Conservation (phyloP, 768 basidiomycete genomes). For the Calocybe gangraenosa region DNA sequence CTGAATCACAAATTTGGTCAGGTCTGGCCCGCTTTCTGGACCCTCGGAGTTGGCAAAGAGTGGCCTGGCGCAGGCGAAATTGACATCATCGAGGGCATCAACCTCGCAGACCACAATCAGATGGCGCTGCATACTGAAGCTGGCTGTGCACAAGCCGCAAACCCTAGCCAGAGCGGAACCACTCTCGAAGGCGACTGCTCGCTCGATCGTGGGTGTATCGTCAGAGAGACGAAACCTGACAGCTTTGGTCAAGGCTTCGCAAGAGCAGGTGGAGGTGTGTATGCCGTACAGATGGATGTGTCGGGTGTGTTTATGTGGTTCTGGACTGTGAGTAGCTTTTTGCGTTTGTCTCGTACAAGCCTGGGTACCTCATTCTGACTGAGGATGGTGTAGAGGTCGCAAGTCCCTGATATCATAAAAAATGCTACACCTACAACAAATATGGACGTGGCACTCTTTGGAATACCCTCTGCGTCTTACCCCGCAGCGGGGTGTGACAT, state of each 20-base stretch:
- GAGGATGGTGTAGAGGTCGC: constrained; percentile 28
- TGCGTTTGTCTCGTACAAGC: too few species aligned
- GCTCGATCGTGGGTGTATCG: constrained; percentile 37
- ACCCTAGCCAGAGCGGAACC: constrained; percentile 26
- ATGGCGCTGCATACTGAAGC: constrained; percentile 48
- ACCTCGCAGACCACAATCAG: constrained; percentile 46
- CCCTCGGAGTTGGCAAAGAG: constrained; percentile 27
- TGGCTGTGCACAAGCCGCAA: constrained; percentile 26
- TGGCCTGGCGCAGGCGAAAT: constrained; percentile 45
- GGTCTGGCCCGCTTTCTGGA: constrained; percentile 49
- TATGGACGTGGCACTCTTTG: constrained; percentile 43
- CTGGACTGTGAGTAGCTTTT: constrained; percentile 19
- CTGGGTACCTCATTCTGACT: neutral
- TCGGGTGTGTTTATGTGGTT: constrained; percentile 30
- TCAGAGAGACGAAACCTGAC: constrained; percentile 35
- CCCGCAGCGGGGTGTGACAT: constrained; percentile 51
- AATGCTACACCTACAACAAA: constrained; percentile 29
- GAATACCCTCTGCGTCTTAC: constrained; percentile 64
- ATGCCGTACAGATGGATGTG: constrained; percentile 64
- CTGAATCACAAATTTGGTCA: constrained; percentile 6
- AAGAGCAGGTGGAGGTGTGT: constrained; percentile 48
- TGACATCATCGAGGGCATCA: constrained; percentile 60
- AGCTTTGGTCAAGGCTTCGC: constrained; percentile 48
- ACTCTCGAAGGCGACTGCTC: constrained; percentile 28
- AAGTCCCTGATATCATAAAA: constrained; percentile 35